phyloP scores from a whole-genome alignment of 2,329 filamentous ascomycete genomes.

The Cyclaneusma minus region DNA sequence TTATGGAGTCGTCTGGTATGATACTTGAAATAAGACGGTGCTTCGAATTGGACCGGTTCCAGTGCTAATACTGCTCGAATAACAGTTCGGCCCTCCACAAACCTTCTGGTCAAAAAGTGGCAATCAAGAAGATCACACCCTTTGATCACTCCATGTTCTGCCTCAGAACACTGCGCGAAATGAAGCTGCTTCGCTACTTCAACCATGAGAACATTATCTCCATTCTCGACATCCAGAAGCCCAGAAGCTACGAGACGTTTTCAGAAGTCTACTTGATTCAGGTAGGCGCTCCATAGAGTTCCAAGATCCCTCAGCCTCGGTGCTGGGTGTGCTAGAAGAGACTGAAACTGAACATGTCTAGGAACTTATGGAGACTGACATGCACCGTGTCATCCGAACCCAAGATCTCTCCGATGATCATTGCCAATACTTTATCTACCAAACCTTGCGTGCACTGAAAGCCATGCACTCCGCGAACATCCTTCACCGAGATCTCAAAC shows the following conservation, averaged over 20 bases:
- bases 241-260: conserved; percentile 87
- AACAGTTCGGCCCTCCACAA: conserved; percentile 89
- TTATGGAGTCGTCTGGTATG: conserved; percentile 95
- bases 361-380: conserved; percentile 99
- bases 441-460: conserved; percentile 92
- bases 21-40: conserved; percentile 6
- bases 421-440: conserved; percentile 99
- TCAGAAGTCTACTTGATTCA: conserved; percentile 98
- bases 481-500: conserved; percentile 91
- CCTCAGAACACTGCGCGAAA: conserved; percentile 87
- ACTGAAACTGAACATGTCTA: conserved; percentile 21
- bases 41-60: conserved; percentile 1
- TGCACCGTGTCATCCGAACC: conserved; percentile 97
- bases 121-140: conserved; percentile 99
- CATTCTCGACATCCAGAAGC: conserved; percentile 97
- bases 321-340: conserved; percentile 4
- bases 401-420: conserved; percentile 98
- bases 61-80: conserved; percentile 3
- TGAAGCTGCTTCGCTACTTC: conserved; percentile 98
- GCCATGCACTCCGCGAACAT: conserved; percentile 99
- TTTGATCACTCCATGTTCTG: conserved; percentile 99
- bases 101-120: conserved; percentile 93
- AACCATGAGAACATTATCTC: conserved; percentile 99
- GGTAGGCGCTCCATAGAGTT: conserved; percentile 32
- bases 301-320: conserved; percentile 5